phyloP scores from a whole-genome alignment of 768 basidiomycete genomes.

The Leccinum subgranulosum region DNA sequence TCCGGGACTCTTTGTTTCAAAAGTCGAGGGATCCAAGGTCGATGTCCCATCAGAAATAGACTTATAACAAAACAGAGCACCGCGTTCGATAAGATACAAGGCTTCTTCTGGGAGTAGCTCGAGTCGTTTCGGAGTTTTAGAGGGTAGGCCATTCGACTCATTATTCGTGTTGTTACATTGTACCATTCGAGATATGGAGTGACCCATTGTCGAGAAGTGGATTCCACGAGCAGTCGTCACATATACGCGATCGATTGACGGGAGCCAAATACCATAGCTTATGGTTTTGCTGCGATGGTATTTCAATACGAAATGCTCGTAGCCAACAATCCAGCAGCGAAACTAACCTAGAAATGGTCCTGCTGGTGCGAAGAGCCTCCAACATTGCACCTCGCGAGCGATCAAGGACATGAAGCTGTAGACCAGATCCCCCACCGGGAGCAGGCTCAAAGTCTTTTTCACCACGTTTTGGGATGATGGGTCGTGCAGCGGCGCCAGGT shows the following conservation, averaged over 20 bases:
- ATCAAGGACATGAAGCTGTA: conserved; percentile 81
- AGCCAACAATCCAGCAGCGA: background rate
- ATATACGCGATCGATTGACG: conserved; percentile 58
- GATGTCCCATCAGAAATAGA: conserved; percentile 33
- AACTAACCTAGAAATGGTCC: conserved; percentile 72
- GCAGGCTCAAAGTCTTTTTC: conserved; percentile 97
- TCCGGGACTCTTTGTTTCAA: conserved; percentile 47
- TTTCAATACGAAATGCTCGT: background rate
- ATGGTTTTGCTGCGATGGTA: conserved; percentile 56
- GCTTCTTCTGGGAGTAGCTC: conserved; percentile 95
- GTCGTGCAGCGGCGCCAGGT: conserved; percentile 39
- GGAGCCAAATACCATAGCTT: conserved; percentile 81
- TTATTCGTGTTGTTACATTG: conserved; percentile 29
- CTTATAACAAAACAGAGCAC: conserved; percentile 83
- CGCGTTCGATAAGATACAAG: conserved; percentile 89
- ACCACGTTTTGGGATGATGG: conserved; percentile 89
- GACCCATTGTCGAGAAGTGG: conserved; percentile 78
- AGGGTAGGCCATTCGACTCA: background rate
- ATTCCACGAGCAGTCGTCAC: conserved; percentile 78
- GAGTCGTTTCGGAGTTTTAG: conserved; percentile 58
- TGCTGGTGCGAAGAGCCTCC: conserved; percentile 66
- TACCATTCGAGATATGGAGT: conserved; percentile 57
- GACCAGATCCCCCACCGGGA: conserved; percentile 56
- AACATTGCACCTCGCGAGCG: conserved; percentile 85
- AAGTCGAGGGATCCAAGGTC: conserved; percentile 1